Evolutionary conservation across 2,329 filamentous ascomycete genomes (phyloP).

Genomic region (Phialophora macrospora): DNA sequence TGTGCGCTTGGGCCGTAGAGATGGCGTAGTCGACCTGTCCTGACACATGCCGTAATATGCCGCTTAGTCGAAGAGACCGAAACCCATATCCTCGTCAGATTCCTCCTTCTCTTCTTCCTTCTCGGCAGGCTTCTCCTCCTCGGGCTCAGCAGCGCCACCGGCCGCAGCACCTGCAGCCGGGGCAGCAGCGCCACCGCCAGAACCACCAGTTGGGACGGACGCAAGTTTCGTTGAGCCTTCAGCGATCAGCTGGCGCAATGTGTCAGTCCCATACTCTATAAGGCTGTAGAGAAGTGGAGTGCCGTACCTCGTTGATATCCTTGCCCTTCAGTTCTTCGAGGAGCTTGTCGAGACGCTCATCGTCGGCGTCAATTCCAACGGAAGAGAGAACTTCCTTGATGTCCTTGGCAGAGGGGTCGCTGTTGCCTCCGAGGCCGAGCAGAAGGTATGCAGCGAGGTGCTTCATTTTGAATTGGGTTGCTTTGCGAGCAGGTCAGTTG

Average conservation of each 20-base stretch:
- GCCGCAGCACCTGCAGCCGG: slow-evolving; percentile 66
- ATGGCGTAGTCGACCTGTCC: not conserved
- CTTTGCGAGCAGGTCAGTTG: slow-evolving; percentile 30
- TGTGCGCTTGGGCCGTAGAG: not conserved
- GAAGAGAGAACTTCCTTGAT: slow-evolving; percentile 88
- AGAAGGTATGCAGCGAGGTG: slow-evolving; percentile 99
- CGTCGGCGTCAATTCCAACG: slow-evolving; percentile 89
- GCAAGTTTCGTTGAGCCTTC: slow-evolving; percentile 92
- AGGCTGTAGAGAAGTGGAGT: not conserved
- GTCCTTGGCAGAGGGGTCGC: slow-evolving; percentile 80
- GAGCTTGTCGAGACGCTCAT: slow-evolving; percentile 89
- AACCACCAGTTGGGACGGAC: slow-evolving; percentile 92
- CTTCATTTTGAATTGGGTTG: slow-evolving; percentile 80
- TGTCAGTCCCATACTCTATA: slow-evolving; percentile 39
- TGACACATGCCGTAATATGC: not conserved
- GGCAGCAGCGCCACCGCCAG: slow-evolving; percentile 65
- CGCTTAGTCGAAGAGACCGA: slow-evolving; percentile 69
- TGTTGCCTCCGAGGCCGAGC: slow-evolving; percentile 90
- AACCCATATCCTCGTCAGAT: slow-evolving; percentile 75
- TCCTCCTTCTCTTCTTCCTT: slow-evolving; percentile 80
- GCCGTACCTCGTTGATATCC: slow-evolving; percentile 81
- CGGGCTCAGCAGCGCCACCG: slow-evolving; percentile 78
- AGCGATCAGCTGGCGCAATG: slow-evolving; percentile 75
- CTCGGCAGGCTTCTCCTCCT: slow-evolving; percentile 96
- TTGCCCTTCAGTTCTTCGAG: slow-evolving; percentile 72